phyloP scores from a whole-genome alignment of 306 rosid species.

The Citrullus mucosospermus region DNA sequence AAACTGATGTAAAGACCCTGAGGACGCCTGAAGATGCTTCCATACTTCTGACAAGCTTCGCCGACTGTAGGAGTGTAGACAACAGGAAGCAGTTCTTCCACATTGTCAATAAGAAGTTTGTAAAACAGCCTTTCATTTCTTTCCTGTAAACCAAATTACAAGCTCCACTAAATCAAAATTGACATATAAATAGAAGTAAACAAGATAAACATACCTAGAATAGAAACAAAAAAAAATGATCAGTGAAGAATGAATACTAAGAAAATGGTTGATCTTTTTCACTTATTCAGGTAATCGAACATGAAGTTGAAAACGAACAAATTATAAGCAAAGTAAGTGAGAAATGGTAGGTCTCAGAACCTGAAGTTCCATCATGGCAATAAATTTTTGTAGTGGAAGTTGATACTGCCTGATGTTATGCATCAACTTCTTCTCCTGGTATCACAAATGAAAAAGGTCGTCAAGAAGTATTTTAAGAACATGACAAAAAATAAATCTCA shows the following conservation, averaged over 20 bases:
- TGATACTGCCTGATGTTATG: slow-evolving; percentile 52
- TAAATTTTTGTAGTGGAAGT: slow-evolving; percentile 74
- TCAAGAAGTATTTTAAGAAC: not conserved
- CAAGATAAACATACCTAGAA: not conserved
- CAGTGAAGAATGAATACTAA: not conserved
- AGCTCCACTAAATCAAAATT: not conserved
- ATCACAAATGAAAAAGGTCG: slow-evolving; percentile 1
- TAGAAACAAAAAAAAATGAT: not conserved
- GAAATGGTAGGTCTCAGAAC: slow-evolving; percentile 14
- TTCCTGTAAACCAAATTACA: slow-evolving; percentile 46
- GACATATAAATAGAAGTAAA: not conserved
- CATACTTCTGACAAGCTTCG: slow-evolving; percentile 93
- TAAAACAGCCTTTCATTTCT: slow-evolving; percentile 80
- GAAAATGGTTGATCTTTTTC: not conserved
- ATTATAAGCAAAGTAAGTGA: not conserved
- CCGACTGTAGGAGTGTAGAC: slow-evolving; percentile 90
- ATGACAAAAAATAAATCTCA: not conserved
- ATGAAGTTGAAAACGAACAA: not conserved
- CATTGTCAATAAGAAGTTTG: slow-evolving; percentile 74
- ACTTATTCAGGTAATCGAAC: not conserved
- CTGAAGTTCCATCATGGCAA: slow-evolving; percentile 93
- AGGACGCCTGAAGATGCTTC: slow-evolving; percentile 92
- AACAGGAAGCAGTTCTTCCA: slow-evolving; percentile 81
- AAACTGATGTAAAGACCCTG: slow-evolving; percentile 98
- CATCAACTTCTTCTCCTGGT: slow-evolving; percentile 72